Evolutionary conservation across 129 eudicot genomes (phyloP), one percentile per base, ranked within the genome.

Genomic region (Heracleum sosnowskyi): DNA sequence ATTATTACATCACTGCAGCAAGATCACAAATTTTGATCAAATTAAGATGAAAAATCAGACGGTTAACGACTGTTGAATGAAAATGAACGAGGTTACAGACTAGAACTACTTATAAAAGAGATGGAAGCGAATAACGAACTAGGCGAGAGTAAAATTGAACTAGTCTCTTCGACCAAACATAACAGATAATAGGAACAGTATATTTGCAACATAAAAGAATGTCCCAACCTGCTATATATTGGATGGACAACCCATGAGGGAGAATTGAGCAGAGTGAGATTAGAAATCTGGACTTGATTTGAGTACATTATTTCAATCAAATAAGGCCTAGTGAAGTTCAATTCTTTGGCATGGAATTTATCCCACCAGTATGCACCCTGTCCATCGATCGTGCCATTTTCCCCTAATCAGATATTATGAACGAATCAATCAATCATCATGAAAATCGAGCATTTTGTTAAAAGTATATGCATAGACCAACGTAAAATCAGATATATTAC

Each of bases 231-330:
- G 88, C 89, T 74, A 44, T 89, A 89, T 70, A 86, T 83, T 0
- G 93, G 93, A 85, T 89, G 93, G 37, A 89, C 87, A 83, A 82
- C 81, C 93, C 93, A 89, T 0, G 90, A 86, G 22, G 93, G 93
- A 17, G 93, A 89, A 57, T 89, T 78, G 51, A 89, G 71, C 76
- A 89, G 51, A 33, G 86, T 86, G 75, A 89, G 89, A 60, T 86
- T 86, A 60, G 90, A 86, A 45, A 89, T 89, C 57, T 89, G 90
- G 73, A 89, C 53, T 73, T 85, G 87, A 29, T 70, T 71, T 0
- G 93, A 89, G 80, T 80, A 86, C 89, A 85, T 78, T 5, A 89
- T 75, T 74, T 89, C 93, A 33, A 89, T 85, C 74, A 89, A 53
- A 78, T 86, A 84, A 0, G 93, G 93, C 69, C 93, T 79, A 16